A percentile compares a stretch with the other conserved stretches of the same genome.
phyloP scores from a whole-genome alignment of 2,329 filamentous ascomycete species.

The Alternaria postmessia region DNA sequence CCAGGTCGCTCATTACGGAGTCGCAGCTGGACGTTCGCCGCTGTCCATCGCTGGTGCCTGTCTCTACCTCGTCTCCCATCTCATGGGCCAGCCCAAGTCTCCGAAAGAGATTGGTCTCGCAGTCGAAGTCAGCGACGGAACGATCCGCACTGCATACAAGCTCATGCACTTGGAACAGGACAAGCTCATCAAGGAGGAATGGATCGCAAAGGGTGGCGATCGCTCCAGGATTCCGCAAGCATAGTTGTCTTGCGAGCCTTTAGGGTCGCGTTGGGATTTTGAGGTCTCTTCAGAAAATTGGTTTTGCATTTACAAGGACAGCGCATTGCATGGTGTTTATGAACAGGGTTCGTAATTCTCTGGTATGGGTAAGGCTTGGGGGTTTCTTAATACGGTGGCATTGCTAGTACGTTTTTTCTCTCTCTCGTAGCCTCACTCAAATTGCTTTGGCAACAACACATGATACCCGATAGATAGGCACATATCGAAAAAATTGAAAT shows the following conservation, averaged over 20 bases:
- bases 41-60: slow-evolving; percentile 93
- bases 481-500: slow-evolving; percentile 7
- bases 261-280: not conserved
- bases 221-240: slow-evolving; percentile 71
- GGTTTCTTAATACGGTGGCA: not conserved
- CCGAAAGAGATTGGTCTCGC: slow-evolving; percentile 88
- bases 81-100: slow-evolving; percentile 79
- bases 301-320: not conserved
- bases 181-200: slow-evolving; percentile 76
- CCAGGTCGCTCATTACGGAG: slow-evolving; percentile 77
- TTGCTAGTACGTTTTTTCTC: not conserved
- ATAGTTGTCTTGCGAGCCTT: not conserved
- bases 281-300: not conserved
- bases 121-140: slow-evolving; percentile 93
- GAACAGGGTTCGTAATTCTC: too few relatives aligned
- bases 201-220: slow-evolving; percentile 76
- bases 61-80: slow-evolving; percentile 93
- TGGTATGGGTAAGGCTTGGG: not conserved
- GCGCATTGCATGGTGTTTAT: slow-evolving; percentile 6
- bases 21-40: slow-evolving; percentile 90
- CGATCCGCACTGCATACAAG: slow-evolving; percentile 95
- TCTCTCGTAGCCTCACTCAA: not conserved
- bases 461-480: slow-evolving; percentile 21
- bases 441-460: slow-evolving; percentile 7
- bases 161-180: slow-evolving; percentile 79